A percentile compares a stretch with the other conserved stretches of the same genome.
Conservation (phyloP, 352 stramenopile species). For the Phytophthora foliorum region DNA sequence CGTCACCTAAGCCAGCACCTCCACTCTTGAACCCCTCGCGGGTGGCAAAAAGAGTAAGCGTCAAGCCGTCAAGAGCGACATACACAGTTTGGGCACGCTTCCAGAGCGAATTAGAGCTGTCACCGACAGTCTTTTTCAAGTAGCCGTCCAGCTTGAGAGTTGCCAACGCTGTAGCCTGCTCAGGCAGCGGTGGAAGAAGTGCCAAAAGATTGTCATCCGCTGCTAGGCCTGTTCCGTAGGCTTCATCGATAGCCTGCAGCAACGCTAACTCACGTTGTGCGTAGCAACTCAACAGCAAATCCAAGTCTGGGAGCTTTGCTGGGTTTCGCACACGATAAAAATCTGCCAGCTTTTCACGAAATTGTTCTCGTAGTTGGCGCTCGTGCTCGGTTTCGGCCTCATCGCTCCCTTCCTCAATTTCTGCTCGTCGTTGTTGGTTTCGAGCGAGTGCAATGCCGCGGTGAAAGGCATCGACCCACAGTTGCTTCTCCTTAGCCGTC, state of each 20-base stretch:
- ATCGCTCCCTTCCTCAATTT: not conserved
- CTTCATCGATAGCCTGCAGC: constrained; percentile 57
- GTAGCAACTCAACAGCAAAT: constrained; percentile 62
- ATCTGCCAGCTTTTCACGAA: constrained; percentile 49
- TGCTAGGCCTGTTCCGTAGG: constrained; percentile 46
- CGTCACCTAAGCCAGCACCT: constrained; percentile 18
- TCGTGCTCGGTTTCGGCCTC: constrained; percentile 26
- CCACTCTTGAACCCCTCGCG: constrained; percentile 70
- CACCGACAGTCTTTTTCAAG: constrained; percentile 40
- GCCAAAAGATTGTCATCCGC: constrained; percentile 43
- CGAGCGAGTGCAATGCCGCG: constrained; percentile 53
- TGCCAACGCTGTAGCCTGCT: constrained; percentile 40
- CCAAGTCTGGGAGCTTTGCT: constrained; percentile 56
- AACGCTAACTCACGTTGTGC: constrained; percentile 51
- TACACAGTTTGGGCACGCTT: constrained; percentile 53
- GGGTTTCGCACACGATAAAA: constrained; percentile 75
- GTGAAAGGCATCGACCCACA: constrained; percentile 74
- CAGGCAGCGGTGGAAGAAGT: constrained; percentile 41
- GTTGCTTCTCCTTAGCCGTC: constrained; percentile 57
- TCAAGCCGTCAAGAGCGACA: constrained; percentile 54
- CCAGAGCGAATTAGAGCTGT: constrained; percentile 40
- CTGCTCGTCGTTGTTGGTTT: constrained; percentile 18
- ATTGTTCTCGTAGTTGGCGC: constrained; percentile 32
- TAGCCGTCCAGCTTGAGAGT: constrained; percentile 55
- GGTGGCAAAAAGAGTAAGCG: constrained; percentile 61